These are phyloP conservation scores for Gautieria morchelliformis DNA, from an alignment of 768 basidiomycete genomes.

Conservation along the genomic window DNA sequence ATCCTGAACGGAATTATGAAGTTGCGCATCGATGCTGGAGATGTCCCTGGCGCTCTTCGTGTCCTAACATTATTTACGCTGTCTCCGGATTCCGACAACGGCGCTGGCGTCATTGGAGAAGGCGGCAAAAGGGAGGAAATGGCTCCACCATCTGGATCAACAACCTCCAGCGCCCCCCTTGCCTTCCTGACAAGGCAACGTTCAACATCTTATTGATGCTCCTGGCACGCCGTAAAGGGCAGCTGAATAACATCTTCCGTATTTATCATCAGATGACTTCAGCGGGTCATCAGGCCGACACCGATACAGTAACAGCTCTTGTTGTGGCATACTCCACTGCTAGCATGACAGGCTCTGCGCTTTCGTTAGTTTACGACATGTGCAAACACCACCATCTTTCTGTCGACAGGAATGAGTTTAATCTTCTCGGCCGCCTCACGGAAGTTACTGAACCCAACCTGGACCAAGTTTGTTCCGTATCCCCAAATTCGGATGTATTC, in stretches of 20 bases:
- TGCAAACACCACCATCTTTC: conserved; percentile 23
- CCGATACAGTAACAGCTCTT: conserved; percentile 40
- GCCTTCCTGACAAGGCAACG: conserved; percentile 44
- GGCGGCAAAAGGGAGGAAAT: neutral
- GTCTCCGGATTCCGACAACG: neutral
- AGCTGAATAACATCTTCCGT: conserved; percentile 35
- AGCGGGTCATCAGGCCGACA: conserved; percentile 35
- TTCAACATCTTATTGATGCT: conserved; percentile 46
- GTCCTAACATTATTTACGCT: conserved; percentile 29
- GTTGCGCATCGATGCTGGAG: conserved; percentile 44
- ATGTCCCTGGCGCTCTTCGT: conserved; percentile 33
- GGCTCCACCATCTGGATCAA: neutral
- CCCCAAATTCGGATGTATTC: conserved; percentile 37
- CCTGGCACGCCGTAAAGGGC: conserved; percentile 36
- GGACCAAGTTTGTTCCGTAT: conserved; percentile 2
- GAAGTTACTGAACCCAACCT: conserved; percentile 21
- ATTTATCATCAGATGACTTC: conserved; percentile 37
- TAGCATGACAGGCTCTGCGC: conserved; percentile 39
- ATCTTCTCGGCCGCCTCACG: conserved; percentile 12
- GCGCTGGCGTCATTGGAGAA: neutral
- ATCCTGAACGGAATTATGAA: conserved; percentile 66
- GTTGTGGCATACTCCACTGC: conserved; percentile 44
- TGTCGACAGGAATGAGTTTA: conserved; percentile 13
- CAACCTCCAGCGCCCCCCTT: neutral
- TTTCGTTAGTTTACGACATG: conserved; percentile 39